A percentile compares a stretch with the other conserved stretches of the same genome.
Evolutionary conservation across 768 basidiomycete genomes (phyloP).

Genomic region (Russula olivacea): DNA sequence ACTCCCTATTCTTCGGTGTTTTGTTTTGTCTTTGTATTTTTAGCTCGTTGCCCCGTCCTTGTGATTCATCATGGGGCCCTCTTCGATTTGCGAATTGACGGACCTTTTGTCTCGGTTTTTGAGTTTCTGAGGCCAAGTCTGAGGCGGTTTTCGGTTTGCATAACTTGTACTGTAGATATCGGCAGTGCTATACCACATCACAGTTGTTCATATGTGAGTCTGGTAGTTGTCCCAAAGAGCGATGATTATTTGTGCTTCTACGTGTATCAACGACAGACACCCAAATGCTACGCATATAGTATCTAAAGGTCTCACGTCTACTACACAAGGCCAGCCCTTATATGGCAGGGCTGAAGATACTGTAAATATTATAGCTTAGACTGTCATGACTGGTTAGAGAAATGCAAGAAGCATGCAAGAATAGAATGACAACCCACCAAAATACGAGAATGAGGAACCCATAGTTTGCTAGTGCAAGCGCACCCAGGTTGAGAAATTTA

Average conservation of each 20-base stretch:
- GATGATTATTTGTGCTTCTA: slow-evolving; percentile 1
- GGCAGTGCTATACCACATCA: background rate
- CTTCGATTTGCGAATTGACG: background rate
- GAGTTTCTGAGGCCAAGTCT: background rate
- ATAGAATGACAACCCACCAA: slow-evolving; percentile 52
- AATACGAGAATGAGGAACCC: slow-evolving; percentile 77
- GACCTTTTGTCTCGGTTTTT: background rate
- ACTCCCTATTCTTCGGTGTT: no score
- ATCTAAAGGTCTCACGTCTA: background rate
- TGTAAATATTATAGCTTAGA: slow-evolving; percentile 74
- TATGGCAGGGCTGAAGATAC: slow-evolving; percentile 39
- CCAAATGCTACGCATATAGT: background rate
- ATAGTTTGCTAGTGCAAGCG: slow-evolving; percentile 65
- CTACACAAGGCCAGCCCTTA: slow-evolving; percentile 6
- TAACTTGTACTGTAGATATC: background rate
- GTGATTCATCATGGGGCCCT: background rate
- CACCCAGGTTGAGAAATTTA: slow-evolving; percentile 49
- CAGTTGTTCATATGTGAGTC: background rate
- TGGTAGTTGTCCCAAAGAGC: background rate
- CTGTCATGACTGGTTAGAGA: slow-evolving; percentile 36
- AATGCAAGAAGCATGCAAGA: background rate
- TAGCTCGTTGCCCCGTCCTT: background rate
- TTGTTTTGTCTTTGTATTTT: background rate
- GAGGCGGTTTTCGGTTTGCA: background rate
- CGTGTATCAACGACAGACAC: background rate